Evolutionary conservation across 2,329 filamentous ascomycete genomes (phyloP).

Genomic region (Paramyrothecium sp.): DNA sequence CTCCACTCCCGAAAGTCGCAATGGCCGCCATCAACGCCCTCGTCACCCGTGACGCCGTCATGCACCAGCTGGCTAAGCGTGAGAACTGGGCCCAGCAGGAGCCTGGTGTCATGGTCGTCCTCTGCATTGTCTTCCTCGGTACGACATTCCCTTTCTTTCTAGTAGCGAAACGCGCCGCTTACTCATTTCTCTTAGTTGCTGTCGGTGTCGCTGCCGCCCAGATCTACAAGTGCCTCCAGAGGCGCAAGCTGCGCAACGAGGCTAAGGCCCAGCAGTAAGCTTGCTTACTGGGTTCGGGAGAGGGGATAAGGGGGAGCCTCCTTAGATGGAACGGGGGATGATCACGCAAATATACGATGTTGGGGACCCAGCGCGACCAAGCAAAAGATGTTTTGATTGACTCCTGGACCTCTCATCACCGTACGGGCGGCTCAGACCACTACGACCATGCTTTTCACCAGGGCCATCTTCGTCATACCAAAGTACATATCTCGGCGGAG

Average conservation of each 20-base stretch:
- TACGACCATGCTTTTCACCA: background rate
- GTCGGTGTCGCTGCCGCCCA: constrained; percentile 26
- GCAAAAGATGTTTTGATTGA: background rate
- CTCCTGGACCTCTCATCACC: background rate
- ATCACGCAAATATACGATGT: background rate
- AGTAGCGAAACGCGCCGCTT: constrained; percentile 9
- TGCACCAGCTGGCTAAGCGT: constrained; percentile 38
- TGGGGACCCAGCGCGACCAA: background rate
- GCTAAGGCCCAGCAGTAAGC: constrained; percentile 10
- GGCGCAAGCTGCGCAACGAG: constrained; percentile 14
- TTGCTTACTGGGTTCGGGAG: constrained; percentile 5
- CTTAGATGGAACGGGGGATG: constrained; percentile 1
- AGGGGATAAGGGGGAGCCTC: constrained; percentile 18
- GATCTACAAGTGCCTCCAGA: constrained; percentile 27
- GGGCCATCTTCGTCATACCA: background rate
- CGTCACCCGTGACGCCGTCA: constrained; percentile 34
- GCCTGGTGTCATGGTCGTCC: constrained; percentile 40
- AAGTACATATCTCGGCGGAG: background rate
- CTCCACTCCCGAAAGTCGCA: constrained; percentile 25
- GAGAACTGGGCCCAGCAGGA: constrained; percentile 37
- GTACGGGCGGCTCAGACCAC: background rate
- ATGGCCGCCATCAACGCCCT: constrained; percentile 41
- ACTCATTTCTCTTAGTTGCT: constrained; percentile 24
- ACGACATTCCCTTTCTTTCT: constrained; percentile 11
- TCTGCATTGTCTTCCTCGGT: constrained; percentile 41